Conservation (phyloP, 164 flowering plant species). For the Akebia trifoliata region DNA sequence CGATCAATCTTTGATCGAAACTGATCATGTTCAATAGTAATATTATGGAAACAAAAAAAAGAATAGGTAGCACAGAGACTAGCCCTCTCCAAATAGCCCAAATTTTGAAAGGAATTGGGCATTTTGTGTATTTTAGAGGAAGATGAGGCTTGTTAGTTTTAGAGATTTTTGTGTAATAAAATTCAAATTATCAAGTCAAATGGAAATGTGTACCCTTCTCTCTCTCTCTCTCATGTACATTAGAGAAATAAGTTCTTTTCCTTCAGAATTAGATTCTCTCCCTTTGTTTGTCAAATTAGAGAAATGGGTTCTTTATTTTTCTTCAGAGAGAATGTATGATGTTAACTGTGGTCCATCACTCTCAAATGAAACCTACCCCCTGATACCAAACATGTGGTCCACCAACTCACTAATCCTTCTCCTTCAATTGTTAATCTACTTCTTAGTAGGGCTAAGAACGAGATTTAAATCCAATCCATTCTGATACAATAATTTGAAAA, state of each 20-base stretch:
- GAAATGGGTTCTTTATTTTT: constrained; percentile 5
- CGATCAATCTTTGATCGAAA: not conserved
- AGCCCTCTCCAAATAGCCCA: constrained; percentile 63
- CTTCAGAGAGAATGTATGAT: constrained; percentile 1
- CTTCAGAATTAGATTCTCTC: constrained; percentile 1
- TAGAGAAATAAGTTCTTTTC: not conserved
- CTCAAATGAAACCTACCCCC: constrained; percentile 13
- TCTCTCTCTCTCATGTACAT: too few relatives aligned
- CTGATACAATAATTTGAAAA: too few relatives aligned
- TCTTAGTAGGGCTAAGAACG: too few relatives aligned
- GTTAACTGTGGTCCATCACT: constrained; percentile 1
- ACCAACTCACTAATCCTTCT: not conserved
- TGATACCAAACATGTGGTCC: constrained; percentile 7
- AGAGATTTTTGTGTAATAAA: constrained; percentile 16
- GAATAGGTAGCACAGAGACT: constrained; percentile 19
- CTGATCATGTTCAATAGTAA: constrained; percentile 13
- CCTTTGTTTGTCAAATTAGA: not conserved
- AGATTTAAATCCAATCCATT: too few relatives aligned
- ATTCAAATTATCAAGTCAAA: constrained; percentile 19
- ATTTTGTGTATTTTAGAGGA: constrained; percentile 44
- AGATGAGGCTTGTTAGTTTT: constrained; percentile 47
- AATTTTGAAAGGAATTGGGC: constrained; percentile 24
- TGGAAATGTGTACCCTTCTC: constrained; percentile 3
- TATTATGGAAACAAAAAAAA: constrained; percentile 6
- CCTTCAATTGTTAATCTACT: not conserved